Conservation (phyloP, 768 basidiomycete genomes). For the Amanita exitialis region DNA sequence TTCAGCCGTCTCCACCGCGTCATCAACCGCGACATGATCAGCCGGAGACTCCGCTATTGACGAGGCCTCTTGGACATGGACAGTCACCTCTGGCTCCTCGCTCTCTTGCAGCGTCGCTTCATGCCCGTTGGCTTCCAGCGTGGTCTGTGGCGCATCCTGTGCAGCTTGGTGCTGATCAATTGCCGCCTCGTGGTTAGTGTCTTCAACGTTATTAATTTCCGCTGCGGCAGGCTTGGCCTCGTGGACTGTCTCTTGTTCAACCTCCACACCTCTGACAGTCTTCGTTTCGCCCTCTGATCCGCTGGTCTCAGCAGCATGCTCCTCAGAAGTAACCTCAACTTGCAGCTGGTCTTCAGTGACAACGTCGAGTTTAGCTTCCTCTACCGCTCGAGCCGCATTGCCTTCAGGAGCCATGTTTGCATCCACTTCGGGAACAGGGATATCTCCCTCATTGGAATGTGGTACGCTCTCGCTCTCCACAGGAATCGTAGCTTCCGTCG, state of each 20-base stretch:
- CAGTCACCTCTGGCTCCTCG: not conserved
- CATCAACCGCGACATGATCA: not conserved
- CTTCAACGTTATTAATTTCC: not conserved
- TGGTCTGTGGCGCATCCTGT: not conserved
- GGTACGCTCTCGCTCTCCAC: not conserved
- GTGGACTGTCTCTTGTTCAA: not conserved
- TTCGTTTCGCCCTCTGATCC: not conserved
- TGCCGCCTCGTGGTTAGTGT: not conserved
- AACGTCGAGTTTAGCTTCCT: not conserved
- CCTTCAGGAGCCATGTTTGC: not conserved
- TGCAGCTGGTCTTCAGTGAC: not conserved
- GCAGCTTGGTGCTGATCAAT: not conserved
- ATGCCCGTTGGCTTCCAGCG: not conserved
- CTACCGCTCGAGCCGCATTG: not conserved
- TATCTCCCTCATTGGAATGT: not conserved
- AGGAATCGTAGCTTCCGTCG: not conserved
- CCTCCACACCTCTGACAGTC: not conserved
- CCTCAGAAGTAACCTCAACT: not conserved
- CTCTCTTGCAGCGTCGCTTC: not conserved
- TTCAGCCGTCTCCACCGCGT: not conserved
- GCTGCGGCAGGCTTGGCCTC: conserved; percentile 1
- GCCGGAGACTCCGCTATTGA: not conserved
- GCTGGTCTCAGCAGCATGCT: not conserved
- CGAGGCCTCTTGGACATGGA: not conserved
- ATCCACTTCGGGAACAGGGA: not conserved